Base-by-base conservation (phyloP, 2,329 filamentous ascomycete species). In the Plenodomus lindquistii region DNA sequence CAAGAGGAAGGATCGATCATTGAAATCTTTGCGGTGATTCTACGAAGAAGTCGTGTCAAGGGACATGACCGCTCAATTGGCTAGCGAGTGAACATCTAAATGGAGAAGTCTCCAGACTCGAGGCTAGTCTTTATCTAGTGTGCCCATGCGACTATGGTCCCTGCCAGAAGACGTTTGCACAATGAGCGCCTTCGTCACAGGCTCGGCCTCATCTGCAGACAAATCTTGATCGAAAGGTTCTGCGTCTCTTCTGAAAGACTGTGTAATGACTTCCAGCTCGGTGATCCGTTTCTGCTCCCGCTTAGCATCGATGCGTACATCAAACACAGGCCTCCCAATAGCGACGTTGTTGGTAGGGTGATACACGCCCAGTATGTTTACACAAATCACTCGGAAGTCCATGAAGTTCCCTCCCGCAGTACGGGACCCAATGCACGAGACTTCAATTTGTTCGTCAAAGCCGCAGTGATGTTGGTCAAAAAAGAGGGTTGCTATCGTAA, bases 241-340 rank as follows among this genome's bases (percentile, higher is more conserved):
- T 48, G 46, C 0, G 39, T 50, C 16, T 59, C 57, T 36, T 57
- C 51, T 4, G 57, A 50, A 37, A 62, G 29, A 1, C 57, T 57
- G 40, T 62, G 57, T 6, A 60, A 60, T 1, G 57, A 57, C 35
- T 62, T 62, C 57, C 57, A 60, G 8, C 44, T 37, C 4, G 44
- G 41, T 10, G 46, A 39, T 6, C 42, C 20, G 6, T 44, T 15
- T 18, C 37, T 44, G 1, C 45, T 37, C 6, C 51, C 60, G 24
- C 49, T 37, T 3, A 50, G 8, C 15, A 60, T 55, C 0, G 55
- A 59, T 5, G 41, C 40, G 5, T n/a, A 48, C 0, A 62, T 39
- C n/a, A 62, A 46, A 9, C 54, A 27, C 2, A 60, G 37, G 21
- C 41, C 53, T 13, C 43, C 40, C 1, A 56, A 3, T 1, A 60